These are phyloP conservation scores for Protomyces pachydermus DNA, from an alignment of 1,139 yeast species.

Conservation along the genomic window DNA sequence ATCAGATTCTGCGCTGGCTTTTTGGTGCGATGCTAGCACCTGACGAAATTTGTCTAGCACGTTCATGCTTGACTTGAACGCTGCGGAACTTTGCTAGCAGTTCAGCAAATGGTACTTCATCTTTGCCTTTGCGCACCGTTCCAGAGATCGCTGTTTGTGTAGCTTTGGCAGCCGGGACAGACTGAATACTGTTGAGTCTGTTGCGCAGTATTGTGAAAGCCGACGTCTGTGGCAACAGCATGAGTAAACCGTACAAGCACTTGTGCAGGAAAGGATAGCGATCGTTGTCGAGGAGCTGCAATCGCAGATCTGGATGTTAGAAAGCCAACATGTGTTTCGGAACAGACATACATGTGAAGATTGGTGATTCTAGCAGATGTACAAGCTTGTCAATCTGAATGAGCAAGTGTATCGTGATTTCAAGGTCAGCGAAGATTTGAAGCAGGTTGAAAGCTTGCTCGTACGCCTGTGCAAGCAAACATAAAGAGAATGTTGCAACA, in stretches of 20 bases:
- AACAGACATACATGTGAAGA: slow-evolving; percentile 57
- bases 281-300: slow-evolving; percentile 83
- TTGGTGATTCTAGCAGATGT: slow-evolving; percentile 80
- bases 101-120: slow-evolving; percentile 47
- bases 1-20: not conserved
- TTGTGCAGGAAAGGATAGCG: slow-evolving; percentile 77
- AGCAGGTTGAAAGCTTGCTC: slow-evolving; percentile 80
- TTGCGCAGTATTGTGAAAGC: slow-evolving; percentile 78
- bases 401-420: slow-evolving; percentile 63
- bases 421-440: slow-evolving; percentile 68
- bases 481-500: slow-evolving; percentile 79
- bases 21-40: not conserved
- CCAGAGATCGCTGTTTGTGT: slow-evolving; percentile 32
- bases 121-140: slow-evolving; percentile 24
- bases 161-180: slow-evolving; percentile 39
- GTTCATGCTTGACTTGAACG: slow-evolving; percentile 56
- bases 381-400: slow-evolving; percentile 76
- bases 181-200: slow-evolving; percentile 58
- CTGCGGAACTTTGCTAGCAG: slow-evolving; percentile 58
- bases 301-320: slow-evolving; percentile 47
- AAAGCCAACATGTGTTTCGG: not conserved
- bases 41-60: slow-evolving; percentile 1
- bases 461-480: slow-evolving; percentile 82
- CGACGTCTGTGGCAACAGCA: slow-evolving; percentile 94
- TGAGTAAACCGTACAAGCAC: slow-evolving; percentile 82